Base-by-base conservation (phyloP, 148 eudicot species). In the Suaeda aralocaspica region DNA sequence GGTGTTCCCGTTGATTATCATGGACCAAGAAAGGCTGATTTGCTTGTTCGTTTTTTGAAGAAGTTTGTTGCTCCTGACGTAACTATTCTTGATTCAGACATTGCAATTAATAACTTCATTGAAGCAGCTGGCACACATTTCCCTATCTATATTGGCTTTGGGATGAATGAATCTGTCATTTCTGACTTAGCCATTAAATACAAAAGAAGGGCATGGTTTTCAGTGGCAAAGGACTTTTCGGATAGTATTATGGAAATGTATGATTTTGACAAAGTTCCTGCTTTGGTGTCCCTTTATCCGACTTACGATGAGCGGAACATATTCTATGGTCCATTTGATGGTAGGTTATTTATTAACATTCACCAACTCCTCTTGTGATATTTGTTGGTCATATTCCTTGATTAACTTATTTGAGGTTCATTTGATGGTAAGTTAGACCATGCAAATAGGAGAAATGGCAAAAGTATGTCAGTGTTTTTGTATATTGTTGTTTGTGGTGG, bases 241-340 rank as follows among this genome's bases (percentile, higher is more conserved):
- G 97, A 89, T 56, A 80, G 83, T 64, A 61, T 78, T 36, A 95
- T 87, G 99, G 82, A 80, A 65, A 76, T 69, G 6, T 89, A 87
- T 83, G 93, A 95, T 77, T 91, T 95, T 72, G 99, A 95, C 64
- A 95, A 95, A 78, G 84, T 79, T 61, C 97, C 97, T 74, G 97
- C 99, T 74, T 66, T 95, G 85, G 85, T 82, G 70, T 85, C 96
- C 30, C 72, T 87, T 76, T 81, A 87, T 81, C 97, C 90, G 58
- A 78, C 67, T 72, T 91, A 91, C 71, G 77, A 84, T 72, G 96
- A 95, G 59, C 78, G 62, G 62, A 86, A 74, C 83, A 74, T 85
- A 59, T 91, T 84, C 79, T 95, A 91, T 79, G 99, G 99, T 15
- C 99, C 99, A 33, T 94, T 89, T 84, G 96, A 91, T 78, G 99